Base-by-base conservation (phyloP, 2,329 filamentous ascomycete species). In the Monosporascus ibericus region DNA sequence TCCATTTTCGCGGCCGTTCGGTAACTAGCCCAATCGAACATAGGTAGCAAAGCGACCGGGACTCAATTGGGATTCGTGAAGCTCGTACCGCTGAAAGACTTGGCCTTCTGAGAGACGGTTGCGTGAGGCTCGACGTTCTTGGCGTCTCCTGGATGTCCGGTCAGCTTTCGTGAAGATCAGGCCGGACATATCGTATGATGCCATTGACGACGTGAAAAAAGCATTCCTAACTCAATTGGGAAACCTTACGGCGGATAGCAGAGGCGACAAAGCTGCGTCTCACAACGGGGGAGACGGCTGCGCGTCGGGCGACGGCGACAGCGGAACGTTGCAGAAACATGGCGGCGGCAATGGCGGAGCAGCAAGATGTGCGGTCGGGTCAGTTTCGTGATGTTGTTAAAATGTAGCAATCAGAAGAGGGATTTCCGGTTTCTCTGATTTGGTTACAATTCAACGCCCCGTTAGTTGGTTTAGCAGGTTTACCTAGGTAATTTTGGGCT, bases 291-390 rank as follows among this genome's bases (percentile, higher is more conserved):
- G 72, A 64, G 56, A 75, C 73, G 66, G 77, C 76, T 55, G 76
- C 82, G 57, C 83, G 80, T 70, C 83, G 82, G 66, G 81, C 82
- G 68, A 75, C 80, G 62, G 78, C 73, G 60, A 82, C 66, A 69
- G 77, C 81, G 67, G 82, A 76, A 69, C 83, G 83, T 76, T 84
- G 80, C 69, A 86, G 69, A 64, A 85, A 82, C 83, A 86, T 85
- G 65, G 65, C 69, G 65, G 59, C 59, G 59, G 54, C 58, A 58
- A 64, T 63, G 62, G 61, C 58, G 53, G 56, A 46, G 42, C 24
- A 24, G 42, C 30, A 24, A 30, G 30, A 8, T 18, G 18, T 20
- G 17, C 22, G 52, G 40, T 59, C 51, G 39, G 54, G 49, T 51
- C 49, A 60, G 61, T 52, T 55, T 57, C 55, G 55, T 57, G 57